Conservation (phyloP, 1,139 yeast genomes). For the Diutina scorzettiae region DNA sequence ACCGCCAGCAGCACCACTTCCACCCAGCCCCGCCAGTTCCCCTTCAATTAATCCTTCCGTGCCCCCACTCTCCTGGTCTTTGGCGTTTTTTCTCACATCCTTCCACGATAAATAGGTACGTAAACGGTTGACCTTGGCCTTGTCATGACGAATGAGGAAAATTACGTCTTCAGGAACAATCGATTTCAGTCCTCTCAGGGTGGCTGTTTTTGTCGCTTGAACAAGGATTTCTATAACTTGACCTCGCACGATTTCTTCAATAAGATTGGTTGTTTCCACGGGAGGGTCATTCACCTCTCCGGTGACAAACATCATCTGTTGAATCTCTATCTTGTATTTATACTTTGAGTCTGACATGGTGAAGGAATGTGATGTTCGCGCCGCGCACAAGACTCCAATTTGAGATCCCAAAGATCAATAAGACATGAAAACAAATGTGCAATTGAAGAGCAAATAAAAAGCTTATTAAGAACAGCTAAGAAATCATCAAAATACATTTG, state of each 20-base stretch:
- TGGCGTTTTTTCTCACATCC: constrained; percentile 93
- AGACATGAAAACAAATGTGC: no score
- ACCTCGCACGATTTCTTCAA: constrained; percentile 90
- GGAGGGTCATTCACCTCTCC: constrained; percentile 97
- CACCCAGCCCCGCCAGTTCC: constrained; percentile 21
- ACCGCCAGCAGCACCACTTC: constrained; percentile 16
- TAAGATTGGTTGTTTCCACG: constrained; percentile 74
- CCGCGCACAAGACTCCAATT: no score
- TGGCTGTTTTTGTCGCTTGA: constrained; percentile 73
- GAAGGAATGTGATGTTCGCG: no score
- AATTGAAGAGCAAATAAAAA: no score
- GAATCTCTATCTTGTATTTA: constrained; percentile 75
- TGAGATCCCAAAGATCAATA: no score
- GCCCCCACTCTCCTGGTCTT: constrained; percentile 86
- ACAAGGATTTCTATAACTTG: constrained; percentile 85
- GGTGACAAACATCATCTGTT: constrained; percentile 97
- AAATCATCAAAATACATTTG: no score
- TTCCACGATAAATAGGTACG: constrained; percentile 94
- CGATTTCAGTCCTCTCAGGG: constrained; percentile 69
- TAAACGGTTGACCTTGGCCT: constrained; percentile 84
- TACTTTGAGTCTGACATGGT: constrained; percentile 26
- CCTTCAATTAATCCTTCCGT: constrained; percentile 40
- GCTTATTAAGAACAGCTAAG: no score
- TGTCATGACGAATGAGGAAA: constrained; percentile 83
- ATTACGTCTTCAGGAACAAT: constrained; percentile 90